phyloP scores from a whole-genome alignment of 2,329 filamentous ascomycete species.

The Fusarium equiseti region DNA sequence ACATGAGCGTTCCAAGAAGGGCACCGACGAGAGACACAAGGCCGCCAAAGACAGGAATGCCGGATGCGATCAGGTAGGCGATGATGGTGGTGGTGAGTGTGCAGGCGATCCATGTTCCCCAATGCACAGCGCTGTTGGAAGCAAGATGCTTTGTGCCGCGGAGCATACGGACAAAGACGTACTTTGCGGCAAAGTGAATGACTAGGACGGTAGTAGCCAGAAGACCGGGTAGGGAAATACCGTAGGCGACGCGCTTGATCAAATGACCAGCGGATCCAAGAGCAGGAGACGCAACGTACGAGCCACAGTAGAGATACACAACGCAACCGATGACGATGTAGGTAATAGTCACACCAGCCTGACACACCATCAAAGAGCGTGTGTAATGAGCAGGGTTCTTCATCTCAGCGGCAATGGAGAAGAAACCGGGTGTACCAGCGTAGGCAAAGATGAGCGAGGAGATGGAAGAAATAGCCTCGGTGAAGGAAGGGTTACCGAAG shows the following conservation, averaged over 20 bases:
- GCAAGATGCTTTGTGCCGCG: conserved; percentile 49
- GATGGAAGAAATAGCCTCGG: conserved; percentile 49
- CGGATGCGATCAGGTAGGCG: conserved; percentile 47
- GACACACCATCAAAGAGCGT: conserved; percentile 45
- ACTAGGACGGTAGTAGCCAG: conserved; percentile 47
- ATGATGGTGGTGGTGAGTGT: conserved; percentile 43
- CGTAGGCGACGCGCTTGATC: conserved; percentile 61
- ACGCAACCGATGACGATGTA: conserved; percentile 54
- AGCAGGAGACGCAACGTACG: conserved; percentile 60
- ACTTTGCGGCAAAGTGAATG: conserved; percentile 43
- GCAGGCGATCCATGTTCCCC: conserved; percentile 50
- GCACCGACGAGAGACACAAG: conserved; percentile 49
- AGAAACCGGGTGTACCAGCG: conserved; percentile 53
- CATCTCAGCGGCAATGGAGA: conserved; percentile 51
- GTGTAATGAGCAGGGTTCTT: conserved; percentile 48
- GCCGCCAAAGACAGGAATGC: conserved; percentile 45
- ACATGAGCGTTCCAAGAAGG: conserved; percentile 48
- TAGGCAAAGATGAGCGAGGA: conserved; percentile 55
- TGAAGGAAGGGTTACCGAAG: conserved; percentile 49
- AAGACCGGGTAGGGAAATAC: conserved; percentile 50
- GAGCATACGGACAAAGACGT: conserved; percentile 39
- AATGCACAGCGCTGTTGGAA: conserved; percentile 48
- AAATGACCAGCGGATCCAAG: conserved; percentile 58
- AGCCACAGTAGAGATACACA: conserved; percentile 61
- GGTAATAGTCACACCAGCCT: conserved; percentile 47